Evolutionary conservation across 495 filamentous ascomycete genomes (phyloP).

Genomic region (Penicillium turbatum): DNA sequence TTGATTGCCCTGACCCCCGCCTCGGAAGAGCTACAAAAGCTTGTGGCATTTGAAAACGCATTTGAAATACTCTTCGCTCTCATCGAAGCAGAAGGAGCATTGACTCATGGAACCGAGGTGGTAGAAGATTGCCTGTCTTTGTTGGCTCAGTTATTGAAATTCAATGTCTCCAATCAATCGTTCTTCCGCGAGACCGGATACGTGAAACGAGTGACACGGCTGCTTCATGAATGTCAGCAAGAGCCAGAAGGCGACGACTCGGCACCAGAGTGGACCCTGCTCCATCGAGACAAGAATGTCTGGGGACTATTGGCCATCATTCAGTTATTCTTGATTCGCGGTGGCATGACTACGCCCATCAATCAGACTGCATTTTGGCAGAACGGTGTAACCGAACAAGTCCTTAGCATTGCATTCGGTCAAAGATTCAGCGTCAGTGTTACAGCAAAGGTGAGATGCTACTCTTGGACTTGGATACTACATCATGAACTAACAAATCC

Average conservation of each 20-base stretch:
- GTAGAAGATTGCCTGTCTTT: constrained; percentile 94
- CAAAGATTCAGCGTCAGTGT: constrained; percentile 68
- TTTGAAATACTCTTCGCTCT: constrained; percentile 83
- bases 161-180: constrained; percentile 89
- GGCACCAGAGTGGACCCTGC: constrained; percentile 64
- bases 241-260: constrained; percentile 55
- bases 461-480: constrained; percentile 4
- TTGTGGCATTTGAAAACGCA: constrained; percentile 90
- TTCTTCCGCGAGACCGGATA: constrained; percentile 90
- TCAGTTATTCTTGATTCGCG: constrained; percentile 75
- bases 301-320: constrained; percentile 85
- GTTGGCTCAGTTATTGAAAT: constrained; percentile 81
- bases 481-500: constrained; percentile 15
- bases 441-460: constrained; percentile 66
- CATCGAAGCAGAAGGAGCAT: constrained; percentile 73
- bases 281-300: constrained; percentile 83
- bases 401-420: constrained; percentile 81
- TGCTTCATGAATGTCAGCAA: constrained; percentile 62
- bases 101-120: constrained; percentile 81
- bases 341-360: constrained; percentile 70
- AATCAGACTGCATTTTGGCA: constrained; percentile 88
- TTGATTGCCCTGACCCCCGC: constrained; percentile 65
- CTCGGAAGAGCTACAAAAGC: constrained; percentile 82
- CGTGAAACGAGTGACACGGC: constrained; percentile 63
- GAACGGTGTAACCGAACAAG: constrained; percentile 73